Evolutionary conservation across 257 asterid species (phyloP).

Genomic region (Verbascum thapsus): DNA sequence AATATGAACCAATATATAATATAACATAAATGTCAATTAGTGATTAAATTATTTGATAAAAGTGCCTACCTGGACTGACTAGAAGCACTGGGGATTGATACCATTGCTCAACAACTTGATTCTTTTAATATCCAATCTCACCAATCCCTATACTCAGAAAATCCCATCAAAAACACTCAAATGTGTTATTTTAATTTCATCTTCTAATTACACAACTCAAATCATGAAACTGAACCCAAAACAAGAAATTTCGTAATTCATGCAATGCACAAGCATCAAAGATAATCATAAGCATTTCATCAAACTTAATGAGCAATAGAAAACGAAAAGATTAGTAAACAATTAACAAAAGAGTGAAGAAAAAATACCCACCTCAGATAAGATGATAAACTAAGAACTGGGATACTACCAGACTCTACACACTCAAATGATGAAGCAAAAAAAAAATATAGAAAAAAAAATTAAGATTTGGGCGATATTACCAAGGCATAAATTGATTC

Average conservation of each 20-base stretch:
- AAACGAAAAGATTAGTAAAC: too few species aligned
- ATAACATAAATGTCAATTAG: too few species aligned
- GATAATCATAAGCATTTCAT: constrained; percentile 9
- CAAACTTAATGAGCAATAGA: too few species aligned
- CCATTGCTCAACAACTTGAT: constrained; percentile 42
- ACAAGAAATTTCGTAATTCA: not conserved
- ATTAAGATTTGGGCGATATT: too few species aligned
- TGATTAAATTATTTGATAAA: too few species aligned
- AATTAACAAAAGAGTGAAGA: too few species aligned
- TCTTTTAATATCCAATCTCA: constrained; percentile 26
- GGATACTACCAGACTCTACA: too few species aligned
- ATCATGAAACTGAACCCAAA: not conserved
- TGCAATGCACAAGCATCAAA: constrained; percentile 12
- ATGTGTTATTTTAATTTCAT: not conserved
- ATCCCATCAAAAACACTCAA: constrained; percentile 9
- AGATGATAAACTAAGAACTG: too few species aligned
- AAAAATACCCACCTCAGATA: not conserved
- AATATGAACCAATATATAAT: too few species aligned
- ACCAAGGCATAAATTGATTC: too few species aligned
- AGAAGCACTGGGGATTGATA: constrained; percentile 40
- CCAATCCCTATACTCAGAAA: constrained; percentile 23
- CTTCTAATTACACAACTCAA: not conserved
- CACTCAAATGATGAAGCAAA: too few species aligned
- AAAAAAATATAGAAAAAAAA: too few species aligned
- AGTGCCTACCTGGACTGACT: constrained; percentile 44